Conservation (phyloP, 2,329 filamentous ascomycete species). For the Trichoderma hamatum region DNA sequence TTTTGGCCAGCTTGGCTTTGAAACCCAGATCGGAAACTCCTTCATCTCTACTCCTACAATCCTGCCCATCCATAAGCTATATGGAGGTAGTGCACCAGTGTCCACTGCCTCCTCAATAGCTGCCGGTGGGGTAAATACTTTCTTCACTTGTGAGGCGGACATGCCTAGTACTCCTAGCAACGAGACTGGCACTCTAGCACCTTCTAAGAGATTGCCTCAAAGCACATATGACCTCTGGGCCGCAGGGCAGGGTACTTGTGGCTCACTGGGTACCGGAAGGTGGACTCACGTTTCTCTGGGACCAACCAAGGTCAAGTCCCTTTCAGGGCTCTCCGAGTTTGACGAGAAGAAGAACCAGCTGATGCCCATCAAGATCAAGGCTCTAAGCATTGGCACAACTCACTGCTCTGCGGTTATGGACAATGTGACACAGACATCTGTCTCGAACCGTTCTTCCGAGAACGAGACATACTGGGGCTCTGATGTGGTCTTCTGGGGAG, state of each 20-base stretch:
- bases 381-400: constrained; percentile 74
- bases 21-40: constrained; percentile 63
- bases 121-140: constrained; percentile 85
- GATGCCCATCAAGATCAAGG: constrained; percentile 75
- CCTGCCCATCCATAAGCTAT: constrained; percentile 72
- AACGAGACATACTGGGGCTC: constrained; percentile 86
- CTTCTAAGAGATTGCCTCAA: constrained; percentile 40
- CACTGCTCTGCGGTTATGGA: constrained; percentile 83
- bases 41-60: constrained; percentile 70
- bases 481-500: constrained; percentile 91
- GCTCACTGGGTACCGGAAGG: constrained; percentile 78
- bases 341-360: constrained; percentile 71
- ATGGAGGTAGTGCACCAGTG: constrained; percentile 64
- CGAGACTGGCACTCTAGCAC: constrained; percentile 33
- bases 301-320: constrained; percentile 77
- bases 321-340: constrained; percentile 86
- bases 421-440: constrained; percentile 71
- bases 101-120: constrained; percentile 75
- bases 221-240: constrained; percentile 71
- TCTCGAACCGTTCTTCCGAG: constrained; percentile 53
- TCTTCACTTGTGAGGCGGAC: constrained; percentile 80
- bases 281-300: constrained; percentile 85
- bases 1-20: constrained; percentile 86
- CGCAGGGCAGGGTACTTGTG: constrained; percentile 83
- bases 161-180: constrained; percentile 42